Conservation (phyloP, 108 stramenopile genomes). For the Chaetoceros tenuissimus region DNA sequence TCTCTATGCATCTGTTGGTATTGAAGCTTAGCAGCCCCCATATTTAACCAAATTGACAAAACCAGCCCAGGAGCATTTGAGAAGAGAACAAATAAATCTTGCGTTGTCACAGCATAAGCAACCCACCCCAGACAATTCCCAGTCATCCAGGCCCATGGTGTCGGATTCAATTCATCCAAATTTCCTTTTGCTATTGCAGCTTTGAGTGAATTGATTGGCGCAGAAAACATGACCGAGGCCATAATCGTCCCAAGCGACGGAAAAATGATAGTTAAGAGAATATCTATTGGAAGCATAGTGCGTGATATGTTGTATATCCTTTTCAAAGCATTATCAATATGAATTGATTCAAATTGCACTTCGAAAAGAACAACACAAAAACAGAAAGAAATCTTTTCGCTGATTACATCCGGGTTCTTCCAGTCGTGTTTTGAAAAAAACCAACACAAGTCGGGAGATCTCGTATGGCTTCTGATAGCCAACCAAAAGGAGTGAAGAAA, state of each 20-base stretch:
- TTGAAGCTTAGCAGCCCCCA: constrained; percentile 74
- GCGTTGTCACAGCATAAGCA: constrained; percentile 36
- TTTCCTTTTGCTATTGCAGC: constrained; percentile 32
- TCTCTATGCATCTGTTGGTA: constrained; percentile 29
- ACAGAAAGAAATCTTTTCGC: too few relatives aligned
- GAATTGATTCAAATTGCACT: too few relatives aligned
- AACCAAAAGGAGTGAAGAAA: not conserved
- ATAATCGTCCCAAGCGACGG: constrained; percentile 51
- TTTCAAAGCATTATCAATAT: not conserved
- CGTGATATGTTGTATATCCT: too few relatives aligned
- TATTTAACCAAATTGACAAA: constrained; percentile 66
- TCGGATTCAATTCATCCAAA: constrained; percentile 49
- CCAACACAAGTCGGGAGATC: not conserved
- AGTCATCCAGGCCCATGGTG: constrained; percentile 70
- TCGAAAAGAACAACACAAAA: too few relatives aligned
- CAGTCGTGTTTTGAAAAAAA: not conserved
- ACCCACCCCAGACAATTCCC: constrained; percentile 73
- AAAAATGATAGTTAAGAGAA: constrained; percentile 47
- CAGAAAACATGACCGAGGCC: constrained; percentile 41
- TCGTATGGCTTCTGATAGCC: not conserved
- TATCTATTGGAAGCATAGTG: constrained; percentile 6
- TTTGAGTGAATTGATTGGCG: constrained; percentile 41
- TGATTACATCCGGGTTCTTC: too few relatives aligned
- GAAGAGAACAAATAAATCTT: constrained; percentile 64
- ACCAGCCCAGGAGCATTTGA: constrained; percentile 68